Evolutionary conservation across 2,329 filamentous ascomycete genomes (phyloP).

Genomic region (Pestalotiopsis sp.): DNA sequence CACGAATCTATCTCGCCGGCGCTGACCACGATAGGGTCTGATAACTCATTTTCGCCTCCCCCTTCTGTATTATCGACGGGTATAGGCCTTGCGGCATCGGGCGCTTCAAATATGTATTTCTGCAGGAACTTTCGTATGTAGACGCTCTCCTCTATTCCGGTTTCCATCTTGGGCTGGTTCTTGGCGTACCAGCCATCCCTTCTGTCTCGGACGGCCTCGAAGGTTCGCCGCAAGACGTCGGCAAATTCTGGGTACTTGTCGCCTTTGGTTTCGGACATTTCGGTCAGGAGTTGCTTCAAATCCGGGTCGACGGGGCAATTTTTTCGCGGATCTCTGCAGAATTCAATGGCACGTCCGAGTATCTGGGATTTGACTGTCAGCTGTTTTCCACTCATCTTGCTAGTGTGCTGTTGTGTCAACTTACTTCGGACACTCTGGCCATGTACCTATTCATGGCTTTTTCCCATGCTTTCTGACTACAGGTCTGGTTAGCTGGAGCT

Average conservation of each 20-base stretch:
- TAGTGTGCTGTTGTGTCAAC: no score
- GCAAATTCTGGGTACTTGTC: neutral
- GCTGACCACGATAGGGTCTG: no score
- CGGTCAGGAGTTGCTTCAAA: neutral
- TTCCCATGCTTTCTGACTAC: neutral
- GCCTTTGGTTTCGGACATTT: neutral
- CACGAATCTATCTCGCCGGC: no score
- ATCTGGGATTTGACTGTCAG: neutral
- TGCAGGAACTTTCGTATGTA: neutral
- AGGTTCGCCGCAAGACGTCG: neutral
- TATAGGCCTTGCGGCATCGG: no score
- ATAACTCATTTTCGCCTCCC: no score
- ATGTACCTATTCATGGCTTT: neutral
- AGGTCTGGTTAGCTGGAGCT: neutral
- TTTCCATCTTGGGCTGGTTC: neutral
- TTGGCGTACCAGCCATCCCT: neutral
- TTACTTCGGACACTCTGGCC: no score
- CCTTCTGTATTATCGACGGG: no score
- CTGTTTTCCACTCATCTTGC: no score
- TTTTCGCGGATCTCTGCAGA: neutral
- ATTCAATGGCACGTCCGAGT: neutral
- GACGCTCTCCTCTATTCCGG: neutral
- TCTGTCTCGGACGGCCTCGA: neutral
- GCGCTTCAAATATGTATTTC: neutral
- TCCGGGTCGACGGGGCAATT: neutral